Percentiles rank a stretch among this genome's conserved stretches.
These are phyloP conservation scores for Amphibolis antarctica DNA, from an alignment of 106 monocot genomes.

Conservation along the genomic window DNA sequence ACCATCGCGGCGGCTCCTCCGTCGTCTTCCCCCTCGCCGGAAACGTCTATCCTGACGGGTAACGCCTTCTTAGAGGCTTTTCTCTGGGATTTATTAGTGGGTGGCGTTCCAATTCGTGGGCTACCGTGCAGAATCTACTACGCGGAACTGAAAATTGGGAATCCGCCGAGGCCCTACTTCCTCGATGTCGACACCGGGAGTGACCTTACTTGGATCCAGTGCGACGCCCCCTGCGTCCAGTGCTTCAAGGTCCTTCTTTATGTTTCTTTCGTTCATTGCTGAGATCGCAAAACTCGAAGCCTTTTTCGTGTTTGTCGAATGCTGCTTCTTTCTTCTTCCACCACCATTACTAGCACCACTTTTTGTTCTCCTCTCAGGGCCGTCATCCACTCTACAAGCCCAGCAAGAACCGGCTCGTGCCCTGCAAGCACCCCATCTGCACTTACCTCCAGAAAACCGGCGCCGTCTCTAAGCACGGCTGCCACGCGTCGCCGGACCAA, in stretches of 20 bases:
- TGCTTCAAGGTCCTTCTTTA: slow-evolving; percentile 49
- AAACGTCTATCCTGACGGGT: slow-evolving; percentile 88
- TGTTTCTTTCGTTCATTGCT: too few relatives aligned
- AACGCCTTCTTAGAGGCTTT: background rate
- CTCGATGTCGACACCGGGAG: slow-evolving; percentile 92
- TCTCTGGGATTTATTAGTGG: too few relatives aligned
- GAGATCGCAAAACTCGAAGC: too few relatives aligned
- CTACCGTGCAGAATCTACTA: slow-evolving; percentile 19
- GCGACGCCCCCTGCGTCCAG: slow-evolving; percentile 80
- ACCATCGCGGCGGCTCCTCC: slow-evolving; percentile 22
- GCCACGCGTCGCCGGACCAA: slow-evolving; percentile 23
- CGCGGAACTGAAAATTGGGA: slow-evolving; percentile 47
- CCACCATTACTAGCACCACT: too few relatives aligned
- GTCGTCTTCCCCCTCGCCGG: slow-evolving; percentile 65
- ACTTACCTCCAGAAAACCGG: slow-evolving; percentile 22
- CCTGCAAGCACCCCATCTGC: slow-evolving; percentile 55
- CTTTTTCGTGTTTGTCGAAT: too few relatives aligned
- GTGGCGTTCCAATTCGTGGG: too few relatives aligned
- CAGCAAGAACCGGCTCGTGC: slow-evolving; percentile 39
- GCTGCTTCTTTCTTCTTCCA: too few relatives aligned
- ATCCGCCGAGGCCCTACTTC: slow-evolving; percentile 84
- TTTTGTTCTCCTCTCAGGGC: slow-evolving; percentile 35
- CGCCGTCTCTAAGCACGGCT: background rate
- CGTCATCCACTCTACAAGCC: slow-evolving; percentile 77
- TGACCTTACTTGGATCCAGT: slow-evolving; percentile 94